These are phyloP conservation scores for Handroanthus guayacan DNA, from an alignment of 257 asterid genomes.

Conservation along the genomic window DNA sequence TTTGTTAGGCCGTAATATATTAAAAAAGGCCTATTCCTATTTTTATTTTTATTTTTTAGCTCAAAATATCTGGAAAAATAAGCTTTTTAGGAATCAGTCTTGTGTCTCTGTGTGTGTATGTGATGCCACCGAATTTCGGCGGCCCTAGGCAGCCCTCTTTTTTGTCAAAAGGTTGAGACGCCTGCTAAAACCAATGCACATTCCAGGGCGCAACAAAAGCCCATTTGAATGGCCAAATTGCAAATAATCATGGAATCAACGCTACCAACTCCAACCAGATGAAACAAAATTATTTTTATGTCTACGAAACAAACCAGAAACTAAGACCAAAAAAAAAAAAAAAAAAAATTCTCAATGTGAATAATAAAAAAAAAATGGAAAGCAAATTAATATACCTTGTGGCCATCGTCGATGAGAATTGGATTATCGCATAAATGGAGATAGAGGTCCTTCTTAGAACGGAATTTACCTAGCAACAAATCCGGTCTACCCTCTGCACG, in stretches of 20 bases:
- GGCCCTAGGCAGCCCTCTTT: too few relatives aligned
- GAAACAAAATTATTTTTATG: background rate
- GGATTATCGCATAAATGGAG: slow-evolving; percentile 65
- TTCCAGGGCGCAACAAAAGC: background rate
- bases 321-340: background rate
- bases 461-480: slow-evolving; percentile 31
- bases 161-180: too few relatives aligned
- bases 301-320: background rate
- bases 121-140: too few relatives aligned
- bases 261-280: background rate
- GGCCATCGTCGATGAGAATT: slow-evolving; percentile 60
- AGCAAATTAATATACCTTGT: slow-evolving; percentile 52
- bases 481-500: slow-evolving; percentile 48
- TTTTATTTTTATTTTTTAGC: too few relatives aligned
- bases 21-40: too few relatives aligned
- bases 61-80: too few relatives aligned
- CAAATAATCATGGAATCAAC: slow-evolving; percentile 19
- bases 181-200: background rate
- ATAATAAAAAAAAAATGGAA: background rate
- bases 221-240: background rate
- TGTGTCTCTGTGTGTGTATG: too few relatives aligned
- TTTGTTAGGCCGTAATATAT: too few relatives aligned
- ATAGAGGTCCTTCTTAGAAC: slow-evolving; percentile 69
- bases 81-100: too few relatives aligned
- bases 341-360: background rate